Base-by-base conservation (phyloP, 441 rosid species). In the Bruguiera hainesii region DNA sequence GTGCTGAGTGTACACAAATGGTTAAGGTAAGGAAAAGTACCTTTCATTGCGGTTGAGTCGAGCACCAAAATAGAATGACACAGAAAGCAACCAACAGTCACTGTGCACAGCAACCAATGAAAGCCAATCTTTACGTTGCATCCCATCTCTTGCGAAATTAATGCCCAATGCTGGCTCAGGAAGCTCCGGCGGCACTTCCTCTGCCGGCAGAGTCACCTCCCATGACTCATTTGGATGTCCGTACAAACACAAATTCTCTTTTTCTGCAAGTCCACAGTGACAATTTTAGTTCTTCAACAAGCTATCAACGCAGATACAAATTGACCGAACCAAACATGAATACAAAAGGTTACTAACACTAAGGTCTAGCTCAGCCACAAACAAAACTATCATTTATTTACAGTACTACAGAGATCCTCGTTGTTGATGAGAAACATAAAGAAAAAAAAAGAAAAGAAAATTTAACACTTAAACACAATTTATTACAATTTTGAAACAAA, bases 131-230 rank as follows among this genome's bases (percentile, higher is more conserved):
- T 87, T 89, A 42, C 91, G 81, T 18, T 76, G 81, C 96, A 91
- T 91, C 55, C 93, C 97, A 79, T 91, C 96, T 76, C 96, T 87
- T 0, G 91, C 93, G 68, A 91, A 91, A 71, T 91, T 91, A 65
- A 91, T 87, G 5, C 97, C 97, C 75, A 89, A 75, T 7, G 90
- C 96, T 19, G 93, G 97, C 81, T 89, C 96, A 2, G 97, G 90
- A 6, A 91, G 88, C 84, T 91, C 96, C 0, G 93, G 90, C 15
- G 96, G 97, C 49, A 89, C 93, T 83, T 91, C 97, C 74, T 89
- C 93, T 0, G 93, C 91, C 0, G 96, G 91, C 25, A 87, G 78
- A 57, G 84, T 77, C 76, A 91, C 97, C 81, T 89, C 91, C 96
- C 97, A 89, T 11, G 89, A 70, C 76, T 80, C 97, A 53, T 81